These are phyloP conservation scores for Chrysosporium queenslandicum DNA, from an alignment of 2,329 filamentous ascomycete genomes.

Conservation along the genomic window DNA sequence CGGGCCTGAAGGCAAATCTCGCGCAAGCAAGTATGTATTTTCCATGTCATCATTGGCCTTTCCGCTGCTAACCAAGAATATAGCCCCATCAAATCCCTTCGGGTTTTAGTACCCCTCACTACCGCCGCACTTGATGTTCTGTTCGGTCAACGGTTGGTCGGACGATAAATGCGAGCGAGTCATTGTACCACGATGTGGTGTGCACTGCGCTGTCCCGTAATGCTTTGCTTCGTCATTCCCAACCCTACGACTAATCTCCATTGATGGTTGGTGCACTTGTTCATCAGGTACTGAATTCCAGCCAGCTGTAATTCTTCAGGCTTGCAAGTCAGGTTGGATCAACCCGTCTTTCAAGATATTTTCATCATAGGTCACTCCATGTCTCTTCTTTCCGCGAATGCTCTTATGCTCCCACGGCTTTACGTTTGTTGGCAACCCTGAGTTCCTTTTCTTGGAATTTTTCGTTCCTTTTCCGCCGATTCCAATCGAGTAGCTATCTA, in stretches of 20 bases:
- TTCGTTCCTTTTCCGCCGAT: not conserved
- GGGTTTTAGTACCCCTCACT: constrained; percentile 45
- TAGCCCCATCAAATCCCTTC: constrained; percentile 61
- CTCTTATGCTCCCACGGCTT: constrained; percentile 1
- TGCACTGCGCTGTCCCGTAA: not conserved
- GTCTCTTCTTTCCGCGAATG: not conserved
- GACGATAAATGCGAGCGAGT: not conserved
- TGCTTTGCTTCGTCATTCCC: not conserved
- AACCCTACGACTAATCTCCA: not conserved
- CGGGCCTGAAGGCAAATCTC: constrained; percentile 80
- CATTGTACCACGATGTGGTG: not conserved
- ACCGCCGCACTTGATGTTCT: not conserved
- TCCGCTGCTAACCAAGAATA: constrained; percentile 7
- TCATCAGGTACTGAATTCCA: not conserved
- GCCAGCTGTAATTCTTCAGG: not conserved
- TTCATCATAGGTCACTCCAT: not conserved
- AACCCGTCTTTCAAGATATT: not conserved
- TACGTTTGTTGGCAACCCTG: not conserved
- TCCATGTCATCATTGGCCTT: constrained; percentile 14
- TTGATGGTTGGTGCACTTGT: not conserved
- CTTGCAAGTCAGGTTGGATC: not conserved
- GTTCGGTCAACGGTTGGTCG: not conserved
- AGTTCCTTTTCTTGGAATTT: not conserved
- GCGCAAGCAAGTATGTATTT: constrained; percentile 82
- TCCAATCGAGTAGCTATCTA: not conserved